Conservation (phyloP, 2,329 filamentous ascomycete genomes). For the Penicillium fuscoglaucum region DNA sequence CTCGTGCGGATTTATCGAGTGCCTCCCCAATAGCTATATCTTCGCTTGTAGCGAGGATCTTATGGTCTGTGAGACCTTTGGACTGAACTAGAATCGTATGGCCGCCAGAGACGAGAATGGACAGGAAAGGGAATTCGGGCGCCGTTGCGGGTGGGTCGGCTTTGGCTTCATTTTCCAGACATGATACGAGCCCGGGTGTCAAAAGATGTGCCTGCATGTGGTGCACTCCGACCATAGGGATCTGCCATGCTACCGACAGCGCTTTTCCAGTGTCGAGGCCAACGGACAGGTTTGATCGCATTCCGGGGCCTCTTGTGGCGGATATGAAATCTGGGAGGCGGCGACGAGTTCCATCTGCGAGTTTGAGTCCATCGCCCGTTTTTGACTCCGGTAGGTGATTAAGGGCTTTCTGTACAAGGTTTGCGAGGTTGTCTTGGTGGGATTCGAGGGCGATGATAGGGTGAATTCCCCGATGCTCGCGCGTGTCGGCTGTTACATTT, state of each 20-base stretch:
- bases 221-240: slow-evolving; percentile 82
- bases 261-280: slow-evolving; percentile 87
- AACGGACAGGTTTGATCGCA: slow-evolving; percentile 73
- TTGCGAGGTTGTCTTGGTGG: slow-evolving; percentile 70
- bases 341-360: slow-evolving; percentile 32
- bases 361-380: slow-evolving; percentile 15
- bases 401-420: slow-evolving; percentile 66
- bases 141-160: slow-evolving; percentile 9
- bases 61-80: slow-evolving; percentile 65
- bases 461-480: slow-evolving; percentile 73
- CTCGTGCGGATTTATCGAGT: slow-evolving; percentile 81
- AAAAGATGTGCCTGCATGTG: slow-evolving; percentile 98
- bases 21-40: slow-evolving; percentile 89
- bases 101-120: slow-evolving; percentile 85
- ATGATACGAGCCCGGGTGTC: slow-evolving; percentile 74
- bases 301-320: slow-evolving; percentile 87
- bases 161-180: slow-evolving; percentile 49
- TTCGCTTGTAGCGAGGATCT: slow-evolving; percentile 68
- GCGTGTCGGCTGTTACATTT: slow-evolving; percentile 78
- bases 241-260: slow-evolving; percentile 76
- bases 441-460: slow-evolving; percentile 72
- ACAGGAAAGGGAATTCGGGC: slow-evolving; percentile 79
- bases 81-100: slow-evolving; percentile 87
- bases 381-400: slow-evolving; percentile 50
- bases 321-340: slow-evolving; percentile 77